A percentile compares a stretch with the other conserved stretches of the same genome.
Evolutionary conservation across 2,329 filamentous ascomycete genomes (phyloP).

Genomic region (Calonectria crousiana): DNA sequence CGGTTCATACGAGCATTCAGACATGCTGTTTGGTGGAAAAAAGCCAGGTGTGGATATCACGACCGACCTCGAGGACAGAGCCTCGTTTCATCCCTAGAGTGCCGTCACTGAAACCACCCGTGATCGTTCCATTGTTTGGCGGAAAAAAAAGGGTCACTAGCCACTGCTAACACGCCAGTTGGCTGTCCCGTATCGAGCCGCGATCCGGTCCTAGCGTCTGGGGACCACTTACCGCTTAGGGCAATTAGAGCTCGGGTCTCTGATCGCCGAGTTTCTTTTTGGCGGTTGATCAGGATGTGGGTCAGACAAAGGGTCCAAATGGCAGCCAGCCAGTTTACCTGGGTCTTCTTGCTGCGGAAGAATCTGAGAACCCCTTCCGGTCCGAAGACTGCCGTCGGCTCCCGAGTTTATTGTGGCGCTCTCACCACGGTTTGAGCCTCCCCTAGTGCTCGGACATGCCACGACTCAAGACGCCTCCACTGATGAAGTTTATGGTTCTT

Average conservation of each 20-base stretch:
- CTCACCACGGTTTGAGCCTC: neutral
- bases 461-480: neutral
- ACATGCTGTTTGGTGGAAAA: slow-evolving; percentile 5
- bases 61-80: neutral
- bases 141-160: neutral
- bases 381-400: neutral
- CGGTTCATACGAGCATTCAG: neutral
- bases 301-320: neutral
- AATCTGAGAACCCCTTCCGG: neutral
- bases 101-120: neutral
- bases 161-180: neutral
- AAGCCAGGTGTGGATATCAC: neutral
- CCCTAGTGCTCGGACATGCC: neutral
- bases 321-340: neutral
- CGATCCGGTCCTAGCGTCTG: neutral
- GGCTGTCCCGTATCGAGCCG: neutral
- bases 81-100: neutral
- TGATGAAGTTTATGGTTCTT: neutral
- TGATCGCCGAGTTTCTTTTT: slow-evolving; percentile 2
- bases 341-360: neutral
- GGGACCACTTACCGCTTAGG: neutral
- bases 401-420: neutral
- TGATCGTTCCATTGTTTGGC: neutral
- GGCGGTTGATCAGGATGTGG: neutral
- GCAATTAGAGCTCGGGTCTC: neutral